Conservation (phyloP, 257 asterid genomes). For the Forsythia viridissima region DNA sequence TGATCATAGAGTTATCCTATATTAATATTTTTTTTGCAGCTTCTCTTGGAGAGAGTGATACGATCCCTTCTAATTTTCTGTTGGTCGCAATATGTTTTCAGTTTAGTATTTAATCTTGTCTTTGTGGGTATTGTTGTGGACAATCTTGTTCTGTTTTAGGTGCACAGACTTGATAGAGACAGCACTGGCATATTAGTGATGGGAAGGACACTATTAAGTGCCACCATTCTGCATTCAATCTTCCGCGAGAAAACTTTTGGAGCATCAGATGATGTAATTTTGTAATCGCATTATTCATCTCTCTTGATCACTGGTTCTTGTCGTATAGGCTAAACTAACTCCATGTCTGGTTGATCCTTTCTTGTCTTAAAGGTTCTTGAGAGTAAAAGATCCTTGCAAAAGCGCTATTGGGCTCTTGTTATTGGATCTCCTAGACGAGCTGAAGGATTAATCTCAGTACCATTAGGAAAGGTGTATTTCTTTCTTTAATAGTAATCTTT, state of each 20-base stretch:
- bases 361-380: constrained; percentile 44
- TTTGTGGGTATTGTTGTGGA: constrained; percentile 35
- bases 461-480: constrained; percentile 69
- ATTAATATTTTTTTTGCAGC: neutral
- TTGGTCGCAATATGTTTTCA: neutral
- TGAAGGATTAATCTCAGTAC: constrained; percentile 66
- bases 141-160: constrained; percentile 61
- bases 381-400: constrained; percentile 52
- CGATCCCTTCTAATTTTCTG: neutral
- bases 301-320: constrained; percentile 7
- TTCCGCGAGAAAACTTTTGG: constrained; percentile 85
- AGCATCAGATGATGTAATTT: constrained; percentile 48
- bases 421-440: constrained; percentile 85
- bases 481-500: neutral
- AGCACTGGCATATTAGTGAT: constrained; percentile 93
- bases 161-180: constrained; percentile 95
- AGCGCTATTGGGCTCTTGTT: constrained; percentile 90
- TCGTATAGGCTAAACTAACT: constrained; percentile 13
- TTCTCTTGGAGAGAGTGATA: neutral
- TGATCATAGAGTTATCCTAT: neutral
- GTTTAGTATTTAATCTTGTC: constrained; percentile 23
- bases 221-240: constrained; percentile 79
- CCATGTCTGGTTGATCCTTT: constrained; percentile 11
- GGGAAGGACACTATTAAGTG: constrained; percentile 90
- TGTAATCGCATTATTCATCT: neutral